Evolutionary conservation across 768 basidiomycete genomes (phyloP), one percentile per base, ranked within the genome.

Genomic region (Mycena chlorophos): DNA sequence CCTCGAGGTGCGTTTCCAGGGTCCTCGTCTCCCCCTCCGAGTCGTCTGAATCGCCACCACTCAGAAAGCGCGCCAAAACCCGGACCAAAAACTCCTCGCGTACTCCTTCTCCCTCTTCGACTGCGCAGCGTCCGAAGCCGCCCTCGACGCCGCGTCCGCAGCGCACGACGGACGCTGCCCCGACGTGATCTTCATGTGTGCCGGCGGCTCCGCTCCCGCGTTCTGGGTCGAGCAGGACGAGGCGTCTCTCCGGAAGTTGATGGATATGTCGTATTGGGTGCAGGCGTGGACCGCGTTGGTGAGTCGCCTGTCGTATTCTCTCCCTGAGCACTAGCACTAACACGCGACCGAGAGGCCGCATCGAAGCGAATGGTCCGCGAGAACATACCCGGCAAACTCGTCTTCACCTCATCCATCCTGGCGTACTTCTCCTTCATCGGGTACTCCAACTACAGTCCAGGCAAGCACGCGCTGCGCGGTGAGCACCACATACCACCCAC

Each of bases 381-480:
- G n/a, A 74, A 77, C 29, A 69, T 73, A 20, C 78, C 81, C 56
- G 82, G 88, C 20, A 91, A 88, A 66, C 85, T 94, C 34, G 76
- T 90, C 17, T 82, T 96, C 37, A 81, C 91, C 23, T 85, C 85
- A 1, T 92, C 89, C 0, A 82, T 85, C 4, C 70, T 94, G 12
- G 89, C 85, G 1, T 85, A 85, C 63, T 86, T 92, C 75, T 79
- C 83, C 2, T 82, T 94, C 52, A 71, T 89, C 3, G 94, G 94
- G 0, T 96, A 86, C 63, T 76, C 87, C 1, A 81, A 84, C 1
- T 96, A 96, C 69, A 75, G 89, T 0, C 91, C 93, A 0, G 87
- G 84, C 10, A 96, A 96, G 67, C 88, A 89, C 63, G 94, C 94
- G 6, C 68, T 96, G 5, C 74, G 91, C 72, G 93, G 93, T 92